These are phyloP conservation scores for Cladosporium sphaerospermum DNA, from an alignment of 2,329 filamentous ascomycete species.

Conservation along the genomic window DNA sequence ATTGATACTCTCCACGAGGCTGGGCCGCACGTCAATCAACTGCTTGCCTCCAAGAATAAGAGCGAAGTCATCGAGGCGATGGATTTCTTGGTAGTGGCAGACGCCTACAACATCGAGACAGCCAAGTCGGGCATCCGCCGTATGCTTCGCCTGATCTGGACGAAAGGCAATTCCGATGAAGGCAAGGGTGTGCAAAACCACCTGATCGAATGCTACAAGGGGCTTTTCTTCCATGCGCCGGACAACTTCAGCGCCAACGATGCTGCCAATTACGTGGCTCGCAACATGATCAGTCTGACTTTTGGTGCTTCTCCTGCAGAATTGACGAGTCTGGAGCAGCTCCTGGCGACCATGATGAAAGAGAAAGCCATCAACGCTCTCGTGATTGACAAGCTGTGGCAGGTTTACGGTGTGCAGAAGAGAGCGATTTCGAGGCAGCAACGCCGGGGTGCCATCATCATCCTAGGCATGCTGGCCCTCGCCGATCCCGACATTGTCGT, in stretches of 20 bases:
- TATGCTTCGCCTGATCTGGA: slow-evolving; percentile 98
- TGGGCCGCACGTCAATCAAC: slow-evolving; percentile 73
- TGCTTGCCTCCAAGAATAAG: slow-evolving; percentile 93
- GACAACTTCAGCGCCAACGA: slow-evolving; percentile 83
- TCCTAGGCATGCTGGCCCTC: slow-evolving; percentile 91
- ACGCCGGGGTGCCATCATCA: slow-evolving; percentile 87
- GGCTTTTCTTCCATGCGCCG: slow-evolving; percentile 92
- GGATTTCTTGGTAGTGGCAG: slow-evolving; percentile 93
- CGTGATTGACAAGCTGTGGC: slow-evolving; percentile 90
- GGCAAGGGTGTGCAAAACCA: slow-evolving; percentile 97
- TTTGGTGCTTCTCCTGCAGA: slow-evolving; percentile 94
- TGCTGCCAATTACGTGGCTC: slow-evolving; percentile 87
- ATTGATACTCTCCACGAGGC: slow-evolving; percentile 85
- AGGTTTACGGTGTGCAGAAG: slow-evolving; percentile 91
- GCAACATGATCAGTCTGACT: slow-evolving; percentile 98
- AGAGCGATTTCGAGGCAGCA: slow-evolving; percentile 89
- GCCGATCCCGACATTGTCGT: slow-evolving; percentile 90
- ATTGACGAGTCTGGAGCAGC: slow-evolving; percentile 87
- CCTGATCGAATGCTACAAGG: slow-evolving; percentile 92
- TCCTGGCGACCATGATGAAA: slow-evolving; percentile 97
- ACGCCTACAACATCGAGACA: slow-evolving; percentile 93
- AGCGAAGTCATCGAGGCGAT: slow-evolving; percentile 98
- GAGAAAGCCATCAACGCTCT: slow-evolving; percentile 76
- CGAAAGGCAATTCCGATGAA: slow-evolving; percentile 97
- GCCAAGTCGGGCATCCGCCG: slow-evolving; percentile 86